Percentiles rank a stretch among this genome's conserved stretches.
phyloP scores from a whole-genome alignment of 2,329 filamentous ascomycete genomes.

The Verticillium longisporum region DNA sequence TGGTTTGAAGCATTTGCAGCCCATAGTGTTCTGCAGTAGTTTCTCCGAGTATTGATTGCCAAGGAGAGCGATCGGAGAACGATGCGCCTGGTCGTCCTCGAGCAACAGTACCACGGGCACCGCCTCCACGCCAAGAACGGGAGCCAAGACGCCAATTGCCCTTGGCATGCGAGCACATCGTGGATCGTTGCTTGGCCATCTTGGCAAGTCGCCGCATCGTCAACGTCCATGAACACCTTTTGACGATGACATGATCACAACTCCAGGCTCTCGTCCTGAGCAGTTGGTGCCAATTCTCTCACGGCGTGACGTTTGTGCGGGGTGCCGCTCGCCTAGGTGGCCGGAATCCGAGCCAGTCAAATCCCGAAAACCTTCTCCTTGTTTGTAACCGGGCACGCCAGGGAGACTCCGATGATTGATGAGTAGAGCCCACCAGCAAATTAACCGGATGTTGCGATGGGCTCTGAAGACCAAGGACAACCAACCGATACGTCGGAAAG shows the following conservation, averaged over 20 bases:
- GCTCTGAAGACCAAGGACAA: background rate
- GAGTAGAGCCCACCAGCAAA: background rate
- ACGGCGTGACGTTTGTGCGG: background rate
- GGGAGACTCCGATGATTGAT: background rate
- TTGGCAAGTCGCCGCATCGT: background rate
- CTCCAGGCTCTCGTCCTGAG: background rate
- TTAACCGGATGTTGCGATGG: background rate
- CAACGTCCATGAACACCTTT: background rate
- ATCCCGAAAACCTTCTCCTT: background rate
- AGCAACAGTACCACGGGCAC: background rate
- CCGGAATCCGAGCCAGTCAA: background rate
- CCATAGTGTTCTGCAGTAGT: background rate
- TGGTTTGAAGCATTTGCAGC: background rate
- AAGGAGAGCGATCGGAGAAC: background rate
- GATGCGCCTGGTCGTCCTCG: background rate
- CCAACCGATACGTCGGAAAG: background rate
- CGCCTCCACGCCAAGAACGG: background rate
- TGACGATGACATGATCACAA: background rate
- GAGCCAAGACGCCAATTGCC: background rate
- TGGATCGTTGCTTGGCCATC: background rate
- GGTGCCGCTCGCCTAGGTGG: background rate
- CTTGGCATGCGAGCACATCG: background rate
- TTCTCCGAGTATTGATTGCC: background rate
- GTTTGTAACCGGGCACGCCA: background rate
- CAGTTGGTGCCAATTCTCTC: no score